Base-by-base conservation (phyloP, 208 protist genomes). In the Acanthamoeba culbertsoni region DNA sequence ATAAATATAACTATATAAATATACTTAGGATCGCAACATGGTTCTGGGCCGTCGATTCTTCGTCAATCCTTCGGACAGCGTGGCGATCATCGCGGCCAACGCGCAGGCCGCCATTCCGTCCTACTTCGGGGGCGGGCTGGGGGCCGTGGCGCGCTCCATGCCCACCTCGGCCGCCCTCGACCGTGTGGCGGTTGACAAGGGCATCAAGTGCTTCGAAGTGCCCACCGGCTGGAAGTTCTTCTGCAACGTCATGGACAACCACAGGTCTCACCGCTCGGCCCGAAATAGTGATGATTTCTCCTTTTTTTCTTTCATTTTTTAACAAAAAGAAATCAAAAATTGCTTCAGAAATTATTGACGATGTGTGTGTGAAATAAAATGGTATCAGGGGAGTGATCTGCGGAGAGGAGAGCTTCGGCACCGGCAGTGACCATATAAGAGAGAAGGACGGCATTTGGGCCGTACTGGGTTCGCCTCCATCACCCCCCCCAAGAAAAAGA, bases 371-470 rank as follows among this genome's bases (percentile, higher is more conserved):
- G 28, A 68, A n/a, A n/a, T n/a, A n/a, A n/a, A n/a, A n/a, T n/a
- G n/a, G n/a, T n/a, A n/a, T 93, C 46, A 91, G 93, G 0, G 95
- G 91, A 23, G 95, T 97, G 33, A 97, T 99, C 68, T 99, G 99
- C 95, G 99, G 99, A 57, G 99, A 99, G 97, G 99, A 99, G 96
- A 98, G 96, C 68, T 99, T 99, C 96, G 99, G 99, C 55, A 99
- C 99, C 8, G 98, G 98, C 79, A 99, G 97, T 68, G 98, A 99
- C 91, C 98, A 99, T 95, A 98, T 99, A 62, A 97, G 99, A 77
- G 99, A 99, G 96, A 99, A 99, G 95, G 99, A 99, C 95, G 99
- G 99, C 51, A 94, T 99, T 31, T 99, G 99, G 99, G 98, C 99
- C 2, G 97, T 98, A 12, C 96, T 99, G 33, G 97, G 92, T 95